Base-by-base conservation (phyloP, 2,329 filamentous ascomycete genomes). In the Didymella pinodella region DNA sequence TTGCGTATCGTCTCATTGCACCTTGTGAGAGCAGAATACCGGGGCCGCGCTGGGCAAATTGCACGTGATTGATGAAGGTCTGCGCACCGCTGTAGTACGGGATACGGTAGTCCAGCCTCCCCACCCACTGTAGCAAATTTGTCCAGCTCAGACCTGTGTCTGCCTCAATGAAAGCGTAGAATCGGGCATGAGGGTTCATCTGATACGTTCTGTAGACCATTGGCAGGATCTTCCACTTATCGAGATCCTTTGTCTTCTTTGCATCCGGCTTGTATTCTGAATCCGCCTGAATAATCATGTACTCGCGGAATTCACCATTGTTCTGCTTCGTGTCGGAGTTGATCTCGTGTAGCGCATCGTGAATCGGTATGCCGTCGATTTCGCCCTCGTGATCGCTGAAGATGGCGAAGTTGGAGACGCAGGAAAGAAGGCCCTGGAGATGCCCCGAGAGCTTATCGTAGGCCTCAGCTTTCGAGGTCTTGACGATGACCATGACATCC, bases 201-300 rank as follows among this genome's bases (percentile, higher is more conserved):
- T 70, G 68, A 41, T 81, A 76, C 0, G 83, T 79, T 64, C 82
- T 80, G 64, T 84, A 81, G 2, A 83, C 80, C 77, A 85, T 81
- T 7, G 84, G 84, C 20, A 86, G 72, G 62, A 84, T 83, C 68
- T 86, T 86, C 84, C 84, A 86, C 64, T 86, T 86, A 63, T 86
- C 84, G 36, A 86, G 80, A 79, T 54, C 79, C 79, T 10, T 81
- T 73, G 60, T 81, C 82, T 68, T 84, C 14, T 75, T 77, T 11
- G 71, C 68, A 26, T 77, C 77, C 2, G 69, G 63, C 76, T 79
- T 61, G 73, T 77, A 62, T 73, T 77, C 68, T 50, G 79, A 74
- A 7, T 83, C 82, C 11, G 74, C 65, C 48, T 76, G 71, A 25
- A 84, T 75, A 32, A 79, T 78, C 56, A 81, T 82, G 71, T 85